A percentile compares a stretch with the other conserved stretches of the same genome.
phyloP scores from a whole-genome alignment of 2,329 filamentous ascomycete genomes.

The Trichophyton verrucosum region DNA sequence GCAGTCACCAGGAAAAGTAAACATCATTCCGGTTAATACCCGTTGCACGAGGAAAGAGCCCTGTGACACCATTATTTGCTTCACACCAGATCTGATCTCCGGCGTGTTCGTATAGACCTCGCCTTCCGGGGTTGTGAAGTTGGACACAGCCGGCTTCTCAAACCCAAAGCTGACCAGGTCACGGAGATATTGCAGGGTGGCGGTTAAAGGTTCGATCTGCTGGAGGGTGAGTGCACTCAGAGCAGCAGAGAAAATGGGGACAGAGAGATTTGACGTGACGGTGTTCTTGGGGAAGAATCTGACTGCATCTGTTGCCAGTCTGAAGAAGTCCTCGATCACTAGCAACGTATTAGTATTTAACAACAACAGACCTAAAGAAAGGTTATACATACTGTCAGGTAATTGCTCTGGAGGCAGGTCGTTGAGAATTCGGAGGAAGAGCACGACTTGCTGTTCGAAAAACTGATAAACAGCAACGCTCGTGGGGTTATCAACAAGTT shows the following conservation, averaged over 20 bases:
- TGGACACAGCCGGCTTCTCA: conserved; percentile 48
- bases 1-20: conserved; percentile 90
- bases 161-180: conserved; percentile 84
- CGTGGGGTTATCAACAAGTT: conserved; percentile 69
- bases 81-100: conserved; percentile 61
- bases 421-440: conserved; percentile 78
- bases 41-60: conserved; percentile 75
- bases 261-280: conserved; percentile 64
- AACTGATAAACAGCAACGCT: conserved; percentile 84
- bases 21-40: conserved; percentile 97
- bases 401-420: conserved; percentile 67
- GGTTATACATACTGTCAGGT: conserved; percentile 46
- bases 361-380: background rate
- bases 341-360: conserved; percentile 11
- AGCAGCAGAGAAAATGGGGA: conserved; percentile 75
- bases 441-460: conserved; percentile 84
- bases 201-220: conserved; percentile 81
- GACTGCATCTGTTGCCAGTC: conserved; percentile 77
- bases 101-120: conserved; percentile 48
- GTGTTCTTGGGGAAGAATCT: conserved; percentile 83
- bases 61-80: conserved; percentile 54
- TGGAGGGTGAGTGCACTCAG: conserved; percentile 77
- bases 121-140: conserved; percentile 50
- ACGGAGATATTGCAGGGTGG: conserved; percentile 82
- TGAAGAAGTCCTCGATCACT: conserved; percentile 95